phyloP scores from a whole-genome alignment of 2,329 filamentous ascomycete genomes.

The Fusarium piperis region DNA sequence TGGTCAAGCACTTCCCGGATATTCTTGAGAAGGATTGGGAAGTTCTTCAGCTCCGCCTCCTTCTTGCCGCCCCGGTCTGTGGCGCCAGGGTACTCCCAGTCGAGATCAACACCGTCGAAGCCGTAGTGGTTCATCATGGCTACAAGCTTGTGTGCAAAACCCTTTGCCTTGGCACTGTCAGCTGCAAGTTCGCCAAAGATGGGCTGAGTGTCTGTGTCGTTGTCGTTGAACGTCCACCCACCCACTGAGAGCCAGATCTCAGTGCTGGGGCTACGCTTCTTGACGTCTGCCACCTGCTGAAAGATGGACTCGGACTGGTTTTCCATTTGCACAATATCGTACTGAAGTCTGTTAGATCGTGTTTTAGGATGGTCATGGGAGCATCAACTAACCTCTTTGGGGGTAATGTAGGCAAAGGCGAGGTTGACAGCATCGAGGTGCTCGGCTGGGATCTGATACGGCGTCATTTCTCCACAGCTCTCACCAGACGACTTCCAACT shows the following conservation, averaged over 20 bases:
- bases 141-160: conserved; percentile 50
- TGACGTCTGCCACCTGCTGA: conserved; percentile 43
- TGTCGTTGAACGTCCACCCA: conserved; percentile 51
- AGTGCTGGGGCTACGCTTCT: conserved; percentile 38
- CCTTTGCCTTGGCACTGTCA: conserved; percentile 32
- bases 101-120: conserved; percentile 39
- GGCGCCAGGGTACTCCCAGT: conserved; percentile 44
- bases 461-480: conserved; percentile 10
- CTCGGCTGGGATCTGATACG: conserved; percentile 28
- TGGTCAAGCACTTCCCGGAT: background rate
- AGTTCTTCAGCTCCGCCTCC: conserved; percentile 34
- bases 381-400: conserved; percentile 34
- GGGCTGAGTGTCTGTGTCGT: conserved; percentile 11
- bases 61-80: conserved; percentile 33
- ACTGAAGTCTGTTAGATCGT: conserved; percentile 33
- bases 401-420: conserved; percentile 49
- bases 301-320: conserved; percentile 11
- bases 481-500: conserved; percentile 33
- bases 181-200: conserved; percentile 42
- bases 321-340: conserved; percentile 44
- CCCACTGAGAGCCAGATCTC: conserved; percentile 51
- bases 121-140: conserved; percentile 26
- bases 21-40: background rate
- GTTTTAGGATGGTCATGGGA: background rate
- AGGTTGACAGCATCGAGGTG: conserved; percentile 42